Evolutionary conservation across 1,139 yeast genomes (phyloP).

Genomic region (Kluyveromyces sp.): DNA sequence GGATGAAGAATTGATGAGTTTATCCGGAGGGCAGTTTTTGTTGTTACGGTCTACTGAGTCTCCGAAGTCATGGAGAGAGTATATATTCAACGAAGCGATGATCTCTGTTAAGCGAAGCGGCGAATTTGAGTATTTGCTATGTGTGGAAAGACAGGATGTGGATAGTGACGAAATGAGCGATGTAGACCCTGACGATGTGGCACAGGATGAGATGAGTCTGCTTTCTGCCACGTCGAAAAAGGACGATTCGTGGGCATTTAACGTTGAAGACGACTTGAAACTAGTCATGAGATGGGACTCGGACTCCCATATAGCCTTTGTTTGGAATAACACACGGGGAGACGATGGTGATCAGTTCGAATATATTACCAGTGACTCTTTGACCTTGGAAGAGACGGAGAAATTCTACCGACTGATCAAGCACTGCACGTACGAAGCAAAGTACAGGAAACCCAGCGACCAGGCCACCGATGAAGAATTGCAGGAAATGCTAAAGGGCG

Average conservation of each 20-base stretch:
- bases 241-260: conserved; percentile 30
- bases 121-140: conserved; percentile 62
- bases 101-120: conserved; percentile 61
- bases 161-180: conserved; percentile 51
- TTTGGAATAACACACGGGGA: conserved; percentile 68
- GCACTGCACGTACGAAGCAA: conserved; percentile 71
- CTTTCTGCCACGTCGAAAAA: conserved; percentile 50
- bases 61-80: conserved; percentile 83
- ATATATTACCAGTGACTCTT: conserved; percentile 63
- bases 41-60: conserved; percentile 68
- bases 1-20: conserved; percentile 60
- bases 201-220: conserved; percentile 42
- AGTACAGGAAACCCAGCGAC: conserved; percentile 51
- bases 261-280: conserved; percentile 33
- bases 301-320: conserved; percentile 46
- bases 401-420: conserved; percentile 57
- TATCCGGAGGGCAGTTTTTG: conserved; percentile 76
- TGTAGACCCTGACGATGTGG: conserved; percentile 40
- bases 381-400: conserved; percentile 50
- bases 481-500: conserved; percentile 37
- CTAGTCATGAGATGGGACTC: conserved; percentile 39
- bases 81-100: conserved; percentile 75
- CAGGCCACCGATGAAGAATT: conserved; percentile 44
- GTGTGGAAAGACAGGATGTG: conserved; percentile 57
- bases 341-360: conserved; percentile 89